Percentiles rank a stretch among this genome's conserved stretches.
Conservation (phyloP, 768 basidiomycete species). For the Mycena haematopus region DNA sequence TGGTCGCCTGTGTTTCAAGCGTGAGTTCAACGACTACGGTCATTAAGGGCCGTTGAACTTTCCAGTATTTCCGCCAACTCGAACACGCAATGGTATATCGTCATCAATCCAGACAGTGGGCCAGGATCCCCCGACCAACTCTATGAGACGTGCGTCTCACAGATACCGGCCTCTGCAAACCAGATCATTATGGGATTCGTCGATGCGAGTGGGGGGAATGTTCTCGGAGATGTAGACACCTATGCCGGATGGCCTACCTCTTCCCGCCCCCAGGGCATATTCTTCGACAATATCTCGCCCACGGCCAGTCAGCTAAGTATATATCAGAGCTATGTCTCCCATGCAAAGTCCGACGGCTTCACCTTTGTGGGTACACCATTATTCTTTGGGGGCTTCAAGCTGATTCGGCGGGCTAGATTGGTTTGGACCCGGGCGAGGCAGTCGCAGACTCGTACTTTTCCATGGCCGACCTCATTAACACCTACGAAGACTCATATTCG, state of each 20-base stretch:
- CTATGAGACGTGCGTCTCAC: background rate
- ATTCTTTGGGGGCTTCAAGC: background rate
- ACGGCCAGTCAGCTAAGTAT: background rate
- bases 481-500: constrained; percentile 23
- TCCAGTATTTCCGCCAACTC: constrained; percentile 16
- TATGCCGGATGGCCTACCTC: background rate
- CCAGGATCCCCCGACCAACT: background rate
- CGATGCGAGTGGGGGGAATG: background rate
- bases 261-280: background rate
- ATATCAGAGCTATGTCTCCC: background rate
- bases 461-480: background rate
- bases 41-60: background rate
- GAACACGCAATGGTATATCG: background rate
- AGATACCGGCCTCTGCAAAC: background rate
- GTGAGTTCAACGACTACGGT: background rate
- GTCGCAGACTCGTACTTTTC: background rate
- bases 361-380: background rate
- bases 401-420: background rate
- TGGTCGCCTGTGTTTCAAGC: constrained; percentile 18
- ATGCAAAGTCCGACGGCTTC: background rate
- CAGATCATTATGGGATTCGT: background rate
- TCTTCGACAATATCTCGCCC: background rate
- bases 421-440: background rate
- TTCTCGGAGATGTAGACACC: background rate
- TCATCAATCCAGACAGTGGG: background rate